phyloP scores from a whole-genome alignment of 2,329 filamentous ascomycete species.

The Epichloe bromicola region DNA sequence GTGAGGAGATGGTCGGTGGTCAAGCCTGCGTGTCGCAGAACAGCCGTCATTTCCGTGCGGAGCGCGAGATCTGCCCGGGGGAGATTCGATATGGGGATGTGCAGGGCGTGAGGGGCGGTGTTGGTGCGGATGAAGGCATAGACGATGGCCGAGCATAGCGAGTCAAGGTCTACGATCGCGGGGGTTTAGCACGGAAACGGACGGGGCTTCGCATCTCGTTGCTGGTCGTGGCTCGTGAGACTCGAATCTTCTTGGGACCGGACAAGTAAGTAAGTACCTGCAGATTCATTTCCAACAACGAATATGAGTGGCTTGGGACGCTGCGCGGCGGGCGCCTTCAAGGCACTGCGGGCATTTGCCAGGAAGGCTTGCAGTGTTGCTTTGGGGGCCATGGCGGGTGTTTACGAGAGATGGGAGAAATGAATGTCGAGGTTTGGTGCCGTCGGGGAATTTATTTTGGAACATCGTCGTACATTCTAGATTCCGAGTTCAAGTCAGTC shows the following conservation, averaged over 20 bases:
- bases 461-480: no score
- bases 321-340: slow-evolving; percentile 31
- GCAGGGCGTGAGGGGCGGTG: slow-evolving; percentile 38
- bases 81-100: slow-evolving; percentile 64
- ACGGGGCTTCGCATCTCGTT: no score
- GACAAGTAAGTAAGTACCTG: slow-evolving; percentile 27
- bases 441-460: no score
- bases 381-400: slow-evolving; percentile 17
- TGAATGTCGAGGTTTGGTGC: not conserved
- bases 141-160: slow-evolving; percentile 59
- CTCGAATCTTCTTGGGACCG: not conserved
- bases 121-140: slow-evolving; percentile 62
- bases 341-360: slow-evolving; percentile 31
- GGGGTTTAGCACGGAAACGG: no score
- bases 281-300: slow-evolving; percentile 56
- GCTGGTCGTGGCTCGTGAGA: no score
- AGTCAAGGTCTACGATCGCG: slow-evolving; percentile 56
- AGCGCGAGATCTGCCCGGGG: slow-evolving; percentile 53
- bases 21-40: slow-evolving; percentile 49
- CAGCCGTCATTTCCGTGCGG: slow-evolving; percentile 58
- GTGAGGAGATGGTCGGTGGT: slow-evolving; percentile 50
- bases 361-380: slow-evolving; percentile 38
- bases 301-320: slow-evolving; percentile 39
- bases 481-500: no score
- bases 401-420: not conserved